These are phyloP conservation scores for Falciphora oryzae DNA, from an alignment of 2,329 filamentous ascomycete species.

Conservation along the genomic window DNA sequence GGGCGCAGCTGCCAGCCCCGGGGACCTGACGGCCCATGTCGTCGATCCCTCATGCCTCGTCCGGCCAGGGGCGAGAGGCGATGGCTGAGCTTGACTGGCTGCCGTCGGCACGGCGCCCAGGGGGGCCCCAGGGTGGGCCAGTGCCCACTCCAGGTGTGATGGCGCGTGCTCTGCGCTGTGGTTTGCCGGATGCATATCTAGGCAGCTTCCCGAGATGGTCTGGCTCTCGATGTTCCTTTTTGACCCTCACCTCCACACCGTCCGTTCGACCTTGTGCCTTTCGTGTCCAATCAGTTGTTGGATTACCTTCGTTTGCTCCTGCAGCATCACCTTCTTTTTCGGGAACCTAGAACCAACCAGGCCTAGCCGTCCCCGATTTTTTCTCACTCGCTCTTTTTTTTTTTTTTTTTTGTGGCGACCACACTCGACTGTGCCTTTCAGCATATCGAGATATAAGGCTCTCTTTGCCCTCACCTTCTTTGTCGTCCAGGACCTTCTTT, in stretches of 20 bases:
- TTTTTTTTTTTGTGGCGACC: slow-evolving; percentile 1
- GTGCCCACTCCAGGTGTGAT: slow-evolving; percentile 6
- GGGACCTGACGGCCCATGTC: slow-evolving; percentile 20
- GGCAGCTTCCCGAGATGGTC: slow-evolving; percentile 17
- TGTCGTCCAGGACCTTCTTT: slow-evolving; percentile 6
- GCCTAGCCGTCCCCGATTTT: slow-evolving; percentile 2
- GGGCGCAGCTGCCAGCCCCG: slow-evolving; percentile 6
- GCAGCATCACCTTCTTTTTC: slow-evolving; percentile 8
- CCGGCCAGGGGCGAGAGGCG: slow-evolving; percentile 27
- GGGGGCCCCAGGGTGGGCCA: background rate
- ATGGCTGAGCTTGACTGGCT: slow-evolving; percentile 29
- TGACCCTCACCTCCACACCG: slow-evolving; percentile 2
- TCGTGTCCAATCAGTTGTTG: slow-evolving; percentile 17
- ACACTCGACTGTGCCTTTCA: slow-evolving; percentile 15
- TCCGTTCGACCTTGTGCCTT: slow-evolving; percentile 11
- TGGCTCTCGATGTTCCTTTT: slow-evolving; percentile 4
- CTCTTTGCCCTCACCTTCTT: background rate
- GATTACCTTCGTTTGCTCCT: slow-evolving; percentile 10
- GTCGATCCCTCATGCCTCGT: slow-evolving; percentile 33
- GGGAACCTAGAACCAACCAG: slow-evolving; percentile 7
- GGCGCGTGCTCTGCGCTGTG: background rate
- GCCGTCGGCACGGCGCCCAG: slow-evolving; percentile 14
- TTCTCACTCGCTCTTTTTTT: background rate
- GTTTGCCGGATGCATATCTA: slow-evolving; percentile 11
- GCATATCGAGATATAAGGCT: slow-evolving; percentile 18